A percentile compares a stretch with the other conserved stretches of the same genome.
phyloP scores from a whole-genome alignment of 345 rosid genomes.

The Garcia nutans region DNA sequence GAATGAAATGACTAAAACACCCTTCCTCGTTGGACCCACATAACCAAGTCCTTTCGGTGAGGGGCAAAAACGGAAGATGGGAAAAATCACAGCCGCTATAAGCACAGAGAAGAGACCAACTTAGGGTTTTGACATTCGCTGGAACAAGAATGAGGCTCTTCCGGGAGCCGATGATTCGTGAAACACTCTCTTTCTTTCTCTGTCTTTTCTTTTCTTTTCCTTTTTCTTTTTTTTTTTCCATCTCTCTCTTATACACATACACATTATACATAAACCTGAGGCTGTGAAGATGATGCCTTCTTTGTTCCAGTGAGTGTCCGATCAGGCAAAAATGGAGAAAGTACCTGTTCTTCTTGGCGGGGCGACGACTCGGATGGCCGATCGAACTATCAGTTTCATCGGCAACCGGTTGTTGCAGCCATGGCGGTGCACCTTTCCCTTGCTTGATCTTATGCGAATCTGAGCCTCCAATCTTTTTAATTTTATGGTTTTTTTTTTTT shows the following conservation, averaged over 20 bases:
- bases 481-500: no score
- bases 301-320: neutral
- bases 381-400: neutral
- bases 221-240: neutral
- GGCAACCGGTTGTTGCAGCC: conserved; percentile 15
- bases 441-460: neutral
- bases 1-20: neutral
- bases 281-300: neutral
- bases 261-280: neutral
- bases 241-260: neutral
- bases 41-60: neutral
- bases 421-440: neutral
- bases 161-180: neutral
- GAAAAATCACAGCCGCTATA: neutral
- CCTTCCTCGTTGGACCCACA: neutral
- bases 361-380: neutral
- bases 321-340: neutral
- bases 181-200: neutral
- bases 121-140: neutral
- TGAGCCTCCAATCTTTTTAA: neutral
- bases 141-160: neutral
- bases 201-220: neutral
- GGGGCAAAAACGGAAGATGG: neutral
- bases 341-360: neutral
- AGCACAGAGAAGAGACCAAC: neutral